Evolutionary conservation across 2,329 filamentous ascomycete species (phyloP).

Genomic region (Penicillium sp.): DNA sequence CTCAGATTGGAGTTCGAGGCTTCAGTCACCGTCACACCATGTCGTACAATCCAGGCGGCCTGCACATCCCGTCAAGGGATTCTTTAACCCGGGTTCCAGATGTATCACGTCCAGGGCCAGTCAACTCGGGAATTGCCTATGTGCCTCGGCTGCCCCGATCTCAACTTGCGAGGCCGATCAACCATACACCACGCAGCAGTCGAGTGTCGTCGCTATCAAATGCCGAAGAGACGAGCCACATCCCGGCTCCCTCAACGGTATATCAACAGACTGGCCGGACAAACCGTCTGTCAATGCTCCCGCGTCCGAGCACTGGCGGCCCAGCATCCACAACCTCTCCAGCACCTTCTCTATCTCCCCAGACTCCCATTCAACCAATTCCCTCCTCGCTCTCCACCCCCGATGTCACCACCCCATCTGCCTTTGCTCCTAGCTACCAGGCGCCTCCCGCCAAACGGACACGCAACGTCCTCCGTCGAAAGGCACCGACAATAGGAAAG

Average conservation of each 20-base stretch:
- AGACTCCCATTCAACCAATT: constrained; percentile 7
- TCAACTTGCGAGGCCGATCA: constrained; percentile 27
- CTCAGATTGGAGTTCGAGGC: constrained; percentile 28
- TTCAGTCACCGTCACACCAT: constrained; percentile 33
- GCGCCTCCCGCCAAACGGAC: constrained; percentile 24
- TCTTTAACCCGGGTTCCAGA: constrained; percentile 24
- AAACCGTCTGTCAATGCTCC: constrained; percentile 30
- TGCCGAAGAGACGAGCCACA: constrained; percentile 23
- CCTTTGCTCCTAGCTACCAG: constrained; percentile 15
- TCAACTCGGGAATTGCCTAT: constrained; percentile 18
- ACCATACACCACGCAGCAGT: constrained; percentile 21
- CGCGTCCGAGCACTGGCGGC: constrained; percentile 28
- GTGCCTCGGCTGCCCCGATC: constrained; percentile 25
- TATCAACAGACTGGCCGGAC: constrained; percentile 24
- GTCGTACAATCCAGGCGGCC: constrained; percentile 35
- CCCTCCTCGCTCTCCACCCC: constrained; percentile 15
- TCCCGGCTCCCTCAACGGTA: constrained; percentile 20
- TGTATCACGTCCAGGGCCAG: constrained; percentile 24
- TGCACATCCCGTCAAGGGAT: constrained; percentile 32
- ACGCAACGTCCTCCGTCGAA: constrained; percentile 44
- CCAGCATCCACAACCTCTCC: constrained; percentile 18
- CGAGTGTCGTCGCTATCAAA: constrained; percentile 32
- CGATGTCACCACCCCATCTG: constrained; percentile 13
- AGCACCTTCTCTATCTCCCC: constrained; percentile 9
- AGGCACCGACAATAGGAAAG: constrained; percentile 42